These are phyloP conservation scores for Xanthoparmelia taractica DNA, from an alignment of 495 filamentous ascomycete genomes.

Conservation along the genomic window DNA sequence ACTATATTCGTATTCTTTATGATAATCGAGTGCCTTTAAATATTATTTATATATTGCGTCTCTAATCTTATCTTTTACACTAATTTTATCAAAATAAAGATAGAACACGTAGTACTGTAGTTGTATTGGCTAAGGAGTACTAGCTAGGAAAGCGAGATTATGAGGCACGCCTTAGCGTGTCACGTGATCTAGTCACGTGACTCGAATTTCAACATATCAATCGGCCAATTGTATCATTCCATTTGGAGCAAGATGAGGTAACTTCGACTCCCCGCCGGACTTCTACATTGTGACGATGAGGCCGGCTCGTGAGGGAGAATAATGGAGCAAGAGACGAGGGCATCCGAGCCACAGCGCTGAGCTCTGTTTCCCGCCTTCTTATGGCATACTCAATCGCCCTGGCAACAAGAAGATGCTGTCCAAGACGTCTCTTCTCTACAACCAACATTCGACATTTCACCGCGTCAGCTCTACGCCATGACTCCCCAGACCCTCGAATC, in stretches of 20 bases:
- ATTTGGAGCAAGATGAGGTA: not conserved
- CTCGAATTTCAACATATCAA: too few species aligned
- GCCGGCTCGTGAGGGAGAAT: not conserved
- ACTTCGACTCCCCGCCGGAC: not conserved
- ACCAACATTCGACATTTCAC: slow-evolving; percentile 3
- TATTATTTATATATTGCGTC: too few species aligned
- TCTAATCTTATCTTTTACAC: too few species aligned
- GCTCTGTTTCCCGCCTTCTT: not conserved
- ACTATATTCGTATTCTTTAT: too few species aligned
- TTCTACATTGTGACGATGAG: not conserved
- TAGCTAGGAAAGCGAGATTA: too few species aligned
- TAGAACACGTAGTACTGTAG: too few species aligned
- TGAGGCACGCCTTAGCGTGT: too few species aligned
- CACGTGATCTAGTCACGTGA: too few species aligned
- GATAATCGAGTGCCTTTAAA: too few species aligned
- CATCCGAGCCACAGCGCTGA: not conserved
- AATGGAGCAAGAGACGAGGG: not conserved
- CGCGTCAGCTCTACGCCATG: not conserved
- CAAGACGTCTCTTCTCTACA: not conserved
- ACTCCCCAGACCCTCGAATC: slow-evolving; percentile 49
- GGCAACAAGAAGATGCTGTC: slow-evolving; percentile 4
- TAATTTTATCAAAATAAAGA: too few species aligned
- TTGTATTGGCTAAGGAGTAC: too few species aligned
- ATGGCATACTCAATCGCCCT: slow-evolving; percentile 10
- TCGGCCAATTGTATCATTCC: not conserved